These are phyloP conservation scores for Populus hybrid DNA, from an alignment of 441 rosid genomes.

Conservation along the genomic window DNA sequence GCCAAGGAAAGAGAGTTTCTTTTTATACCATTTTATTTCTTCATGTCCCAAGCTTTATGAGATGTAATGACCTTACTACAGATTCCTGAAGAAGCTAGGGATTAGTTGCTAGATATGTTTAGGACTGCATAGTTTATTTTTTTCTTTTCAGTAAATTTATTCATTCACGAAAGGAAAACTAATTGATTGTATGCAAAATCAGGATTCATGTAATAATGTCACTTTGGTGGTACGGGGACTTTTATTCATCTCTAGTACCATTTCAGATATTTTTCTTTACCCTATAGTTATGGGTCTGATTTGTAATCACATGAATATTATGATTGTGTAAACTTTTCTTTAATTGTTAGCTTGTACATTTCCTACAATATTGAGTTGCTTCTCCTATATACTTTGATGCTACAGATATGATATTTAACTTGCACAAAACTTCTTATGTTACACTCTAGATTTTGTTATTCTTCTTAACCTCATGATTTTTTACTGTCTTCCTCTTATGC, in stretches of 20 bases:
- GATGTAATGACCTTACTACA: neutral
- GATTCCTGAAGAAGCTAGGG: neutral
- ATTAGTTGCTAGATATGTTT: neutral
- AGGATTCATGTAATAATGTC: neutral
- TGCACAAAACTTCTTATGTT: neutral
- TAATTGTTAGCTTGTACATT: neutral
- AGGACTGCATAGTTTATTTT: neutral
- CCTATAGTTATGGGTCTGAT: neutral
- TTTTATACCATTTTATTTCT: neutral
- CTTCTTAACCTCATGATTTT: neutral
- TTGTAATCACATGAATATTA: neutral
- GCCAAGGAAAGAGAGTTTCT: neutral
- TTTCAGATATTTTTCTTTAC: neutral
- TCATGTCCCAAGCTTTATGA: neutral
- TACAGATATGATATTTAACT: neutral
- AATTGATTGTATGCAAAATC: neutral
- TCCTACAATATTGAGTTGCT: neutral
- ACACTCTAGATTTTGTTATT: neutral
- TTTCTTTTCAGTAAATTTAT: neutral
- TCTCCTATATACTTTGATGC: neutral
- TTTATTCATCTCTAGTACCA: neutral
- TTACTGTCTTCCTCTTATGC: constrained; percentile 9
- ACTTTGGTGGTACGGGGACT: neutral
- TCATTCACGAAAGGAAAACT: neutral
- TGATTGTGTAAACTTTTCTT: neutral